Percentiles rank a stretch among this genome's conserved stretches.
Evolutionary conservation across 176 grass and related monocot species (phyloP).

Genomic region (Triticum urartu): DNA sequence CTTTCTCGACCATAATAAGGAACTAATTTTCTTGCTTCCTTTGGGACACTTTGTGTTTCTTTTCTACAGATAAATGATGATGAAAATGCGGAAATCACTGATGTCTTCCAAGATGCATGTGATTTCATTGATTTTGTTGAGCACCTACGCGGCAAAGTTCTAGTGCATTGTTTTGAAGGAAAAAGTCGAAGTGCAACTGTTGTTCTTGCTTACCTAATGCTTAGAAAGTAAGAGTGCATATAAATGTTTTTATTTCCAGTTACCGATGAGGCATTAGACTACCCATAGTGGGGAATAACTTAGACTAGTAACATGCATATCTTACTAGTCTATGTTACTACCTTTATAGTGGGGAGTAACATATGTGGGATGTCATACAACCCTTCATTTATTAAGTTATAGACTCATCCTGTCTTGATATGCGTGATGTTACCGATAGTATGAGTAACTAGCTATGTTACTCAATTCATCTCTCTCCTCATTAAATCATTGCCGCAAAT

Average conservation of each 20-base stretch:
- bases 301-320: too few relatives aligned
- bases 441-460: too few relatives aligned
- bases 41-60: slow-evolving; percentile 1
- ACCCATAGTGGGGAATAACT: too few relatives aligned
- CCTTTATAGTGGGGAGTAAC: too few relatives aligned
- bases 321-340: too few relatives aligned
- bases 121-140: slow-evolving; percentile 87
- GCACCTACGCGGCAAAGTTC: slow-evolving; percentile 61
- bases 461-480: too few relatives aligned
- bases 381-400: too few relatives aligned
- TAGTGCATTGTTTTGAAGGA: slow-evolving; percentile 99
- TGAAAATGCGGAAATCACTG: slow-evolving; percentile 79
- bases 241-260: neutral
- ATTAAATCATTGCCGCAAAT: too few relatives aligned
- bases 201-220: slow-evolving; percentile 85
- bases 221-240: slow-evolving; percentile 64
- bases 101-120: slow-evolving; percentile 83
- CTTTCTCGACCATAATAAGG: neutral
- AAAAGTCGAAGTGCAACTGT: slow-evolving; percentile 87
- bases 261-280: neutral
- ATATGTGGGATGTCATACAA: too few relatives aligned
- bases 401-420: too few relatives aligned
- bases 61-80: slow-evolving; percentile 69
- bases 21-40: slow-evolving; percentile 9
- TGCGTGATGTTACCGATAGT: too few relatives aligned